Conservation (phyloP, 2,329 filamentous ascomycete genomes). For the Penicillium sp. region DNA sequence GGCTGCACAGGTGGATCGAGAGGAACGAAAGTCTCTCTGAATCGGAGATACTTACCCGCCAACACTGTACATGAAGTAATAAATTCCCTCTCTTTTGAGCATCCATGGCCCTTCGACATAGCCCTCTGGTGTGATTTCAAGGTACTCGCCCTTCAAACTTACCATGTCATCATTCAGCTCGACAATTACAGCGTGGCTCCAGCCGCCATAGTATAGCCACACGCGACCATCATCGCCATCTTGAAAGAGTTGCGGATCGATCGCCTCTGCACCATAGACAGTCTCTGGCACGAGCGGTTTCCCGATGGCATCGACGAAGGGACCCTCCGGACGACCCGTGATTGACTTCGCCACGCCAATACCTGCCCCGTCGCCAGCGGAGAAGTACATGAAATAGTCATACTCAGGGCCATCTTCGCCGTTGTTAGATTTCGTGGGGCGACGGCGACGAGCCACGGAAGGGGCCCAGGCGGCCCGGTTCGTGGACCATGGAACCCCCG, state of each 20-base stretch:
- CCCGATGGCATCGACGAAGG: constrained; percentile 50
- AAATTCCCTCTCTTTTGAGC: constrained; percentile 48
- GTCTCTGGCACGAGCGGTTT: constrained; percentile 50
- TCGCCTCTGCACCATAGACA: constrained; percentile 55
- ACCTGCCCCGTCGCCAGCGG: constrained; percentile 54
- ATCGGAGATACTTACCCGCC: constrained; percentile 35
- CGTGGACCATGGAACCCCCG: constrained; percentile 50
- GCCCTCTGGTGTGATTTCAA: constrained; percentile 54
- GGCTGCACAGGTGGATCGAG: neutral
- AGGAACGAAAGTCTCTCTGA: neutral
- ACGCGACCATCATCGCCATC: constrained; percentile 49
- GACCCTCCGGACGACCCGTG: constrained; percentile 39
- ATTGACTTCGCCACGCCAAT: constrained; percentile 50
- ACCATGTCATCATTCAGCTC: constrained; percentile 53
- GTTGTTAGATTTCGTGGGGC: neutral
- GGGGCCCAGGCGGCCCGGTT: constrained; percentile 55
- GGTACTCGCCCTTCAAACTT: constrained; percentile 49
- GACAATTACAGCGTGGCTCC: constrained; percentile 50
- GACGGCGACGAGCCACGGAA: constrained; percentile 42
- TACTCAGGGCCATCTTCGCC: constrained; percentile 1
- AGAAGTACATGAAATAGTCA: constrained; percentile 58
- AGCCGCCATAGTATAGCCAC: constrained; percentile 53
- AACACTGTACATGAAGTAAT: constrained; percentile 54
- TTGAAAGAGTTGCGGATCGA: constrained; percentile 53
- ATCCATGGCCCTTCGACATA: constrained; percentile 54